Evolutionary conservation across 106 monocot species (phyloP), one percentile per base, ranked within the genome.

Genomic region (Amphibolis antarctica): DNA sequence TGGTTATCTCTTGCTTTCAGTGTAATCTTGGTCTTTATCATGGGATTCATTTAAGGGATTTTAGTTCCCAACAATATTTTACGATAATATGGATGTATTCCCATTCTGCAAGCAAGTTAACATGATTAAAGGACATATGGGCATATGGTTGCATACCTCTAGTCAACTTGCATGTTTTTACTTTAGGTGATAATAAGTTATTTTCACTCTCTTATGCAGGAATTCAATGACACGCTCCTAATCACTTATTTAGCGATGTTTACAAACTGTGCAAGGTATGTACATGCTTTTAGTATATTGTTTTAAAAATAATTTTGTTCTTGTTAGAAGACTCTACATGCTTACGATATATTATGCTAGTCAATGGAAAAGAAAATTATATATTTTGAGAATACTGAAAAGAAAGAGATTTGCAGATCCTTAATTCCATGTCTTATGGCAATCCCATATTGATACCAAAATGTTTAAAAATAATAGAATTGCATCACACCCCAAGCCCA

Each of bases 211-310:
- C 46, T 65, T 53, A 55, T 81, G 61, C 71, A 96, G 94, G 89
- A 98, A 74, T 90, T 77, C 60, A 98, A 90, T 65, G 96, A 98
- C 55, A 98, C 96, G 7, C 86, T 98, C 20, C 84, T 98, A 24
- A 74, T 98, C 74, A 79, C 90, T 18, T 98, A 98, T 66, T 84
- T 98, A 42, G 90, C 96, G 21, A 87, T 98, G 96, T 79, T 98
- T 55, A 98, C 96, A 24, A 98, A 90, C 64, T 98, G 86, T 65
- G 75, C 90, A 47, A 86, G 96, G 94, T 86, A 89, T 66, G 64
- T 44, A 13, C 7, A 46, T 12, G n/a, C 23, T 30, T 60, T 44
- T 42, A 61, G 20, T 30, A 43, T 43, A 19, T 61, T 10, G 12
- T 44, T 19, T 19, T 42, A 27, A 42, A 0, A 15, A 20, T 42